Evolutionary conservation across 495 filamentous ascomycete species (phyloP).

Genomic region (Talaromyces ruber): DNA sequence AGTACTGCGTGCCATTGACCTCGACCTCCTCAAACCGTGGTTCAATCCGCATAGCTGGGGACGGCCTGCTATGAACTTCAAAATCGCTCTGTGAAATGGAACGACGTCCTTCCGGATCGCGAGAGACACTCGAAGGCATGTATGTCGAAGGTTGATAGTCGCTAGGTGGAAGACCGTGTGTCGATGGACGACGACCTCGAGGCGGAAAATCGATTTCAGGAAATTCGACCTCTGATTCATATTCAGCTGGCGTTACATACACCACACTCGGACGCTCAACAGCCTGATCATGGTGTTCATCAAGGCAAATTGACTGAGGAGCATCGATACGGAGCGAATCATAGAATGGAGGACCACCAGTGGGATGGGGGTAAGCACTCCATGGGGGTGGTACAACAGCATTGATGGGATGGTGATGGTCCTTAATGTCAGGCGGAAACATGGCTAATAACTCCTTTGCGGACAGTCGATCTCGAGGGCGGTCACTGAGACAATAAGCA

Average conservation of each 20-base stretch:
- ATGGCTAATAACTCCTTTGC: conserved; percentile 47
- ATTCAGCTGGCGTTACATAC: conserved; percentile 7
- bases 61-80: not conserved
- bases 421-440: conserved; percentile 28
- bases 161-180: not conserved
- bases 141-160: conserved; percentile 5
- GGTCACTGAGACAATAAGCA: conserved; percentile 46
- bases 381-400: conserved; percentile 2
- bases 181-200: conserved; percentile 5
- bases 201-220: conserved; percentile 8
- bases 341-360: not conserved
- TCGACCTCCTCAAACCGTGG: conserved; percentile 5
- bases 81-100: conserved; percentile 8
- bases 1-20: conserved; percentile 5
- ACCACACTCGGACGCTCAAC: not conserved
- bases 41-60: not conserved
- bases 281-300: not conserved
- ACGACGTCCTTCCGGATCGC: not conserved
- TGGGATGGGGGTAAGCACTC: not conserved
- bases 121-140: conserved; percentile 3
- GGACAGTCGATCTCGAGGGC: conserved; percentile 44
- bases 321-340: not conserved
- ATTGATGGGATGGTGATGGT: not conserved
- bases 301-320: conserved; percentile 2
- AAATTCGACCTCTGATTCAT: not conserved